Base-by-base conservation (phyloP, 2,329 filamentous ascomycete species). In the Penicillium aurantiogriseum region DNA sequence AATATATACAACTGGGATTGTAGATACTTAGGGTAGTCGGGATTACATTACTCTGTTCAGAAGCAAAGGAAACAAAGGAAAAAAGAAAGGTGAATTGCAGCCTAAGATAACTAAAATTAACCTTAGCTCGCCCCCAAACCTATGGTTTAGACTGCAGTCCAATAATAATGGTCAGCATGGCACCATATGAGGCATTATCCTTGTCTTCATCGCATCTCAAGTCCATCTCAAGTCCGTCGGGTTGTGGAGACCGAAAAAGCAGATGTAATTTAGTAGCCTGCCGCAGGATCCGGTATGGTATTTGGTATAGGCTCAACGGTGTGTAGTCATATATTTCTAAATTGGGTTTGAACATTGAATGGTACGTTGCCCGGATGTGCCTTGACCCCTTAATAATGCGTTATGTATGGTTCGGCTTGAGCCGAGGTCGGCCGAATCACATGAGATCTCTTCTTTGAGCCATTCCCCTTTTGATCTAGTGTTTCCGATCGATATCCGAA, bases 221-320 rank as follows among this genome's bases (percentile, higher is more conserved):
- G 56, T 61, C 23, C 55, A 57, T 52, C 45, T 56, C 47, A 58
- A 57, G 56, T 61, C 55, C 51, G 62, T 62, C 60, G 56, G 48
- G 33, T 50, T 58, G 63, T 65, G 63, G 63, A 60, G 53, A 58
- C 47, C 31, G 42, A 51, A 50, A 48, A 51, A 23, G 56, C 57
- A 59, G 57, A 58, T 40, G 47, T 51, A 52, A 50, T 23, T 23
- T 23, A 23, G 23, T 48, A 54, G 44, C 54, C 55, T 54, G 57
- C 52, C 51, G 35, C 43, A 36, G 49, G 13, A 33, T 33, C 31
- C 31, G 11, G 31, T 33, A 33, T 33, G 1, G 11, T 33, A 46
- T 59, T 51, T 52, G 55, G 51, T 23, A 21, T 11, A 47, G 19
- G 4, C 27, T 39, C n/a, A 39, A 39, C 33, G 25, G 15, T 39